Base-by-base conservation (phyloP, 2,329 filamentous ascomycete genomes). In the Trichoderma endophyticum region DNA sequence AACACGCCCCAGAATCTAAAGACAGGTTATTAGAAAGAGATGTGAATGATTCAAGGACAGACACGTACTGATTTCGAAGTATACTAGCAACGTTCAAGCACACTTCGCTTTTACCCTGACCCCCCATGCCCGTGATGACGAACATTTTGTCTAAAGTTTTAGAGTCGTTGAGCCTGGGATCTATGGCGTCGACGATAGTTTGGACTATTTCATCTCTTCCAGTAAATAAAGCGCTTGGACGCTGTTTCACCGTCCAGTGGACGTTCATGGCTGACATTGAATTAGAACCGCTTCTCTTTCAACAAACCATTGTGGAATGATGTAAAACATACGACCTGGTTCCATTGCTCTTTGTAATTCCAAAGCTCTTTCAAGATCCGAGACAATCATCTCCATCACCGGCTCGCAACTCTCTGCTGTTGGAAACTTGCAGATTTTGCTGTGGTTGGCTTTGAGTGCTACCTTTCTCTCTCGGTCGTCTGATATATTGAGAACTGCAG, bases 341-440 rank as follows among this genome's bases (percentile, higher is more conserved):
- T 71, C 51, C 7, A 34, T 3, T 21, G 34, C 54, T 30, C 56
- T 32, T 21, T 71, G 15, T 9, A 66, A 15, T 15, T 71, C 62
- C 21, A 67, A 1, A 2, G 70, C 70, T 56, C 56, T 61, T 6
- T 67, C 62, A 30, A 71, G 18, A 12, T 71, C 34, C 4, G n/a
- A 18, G 2, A 39, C n/a, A 24, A 71, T 71, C 18, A 66, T 14
- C 4, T 54, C 36, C 54, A 62, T 61, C 1, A 71, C 54, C 2
- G 62, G 8, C 12, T 34, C 34, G 12, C 56, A 61, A 12, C 28
- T 62, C 3, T 62, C 63, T 18, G 62, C 64, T 9, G 71, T 69
- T 6, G 57, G 9, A 48, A 72, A 72, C 28, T 72, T 72, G 65
- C 71, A 72, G 57, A 72, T 15, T 39, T 34, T 63, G 43, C 71